Evolutionary conservation across 257 asterid species (phyloP).

Genomic region (Solanum bulbocastanum): DNA sequence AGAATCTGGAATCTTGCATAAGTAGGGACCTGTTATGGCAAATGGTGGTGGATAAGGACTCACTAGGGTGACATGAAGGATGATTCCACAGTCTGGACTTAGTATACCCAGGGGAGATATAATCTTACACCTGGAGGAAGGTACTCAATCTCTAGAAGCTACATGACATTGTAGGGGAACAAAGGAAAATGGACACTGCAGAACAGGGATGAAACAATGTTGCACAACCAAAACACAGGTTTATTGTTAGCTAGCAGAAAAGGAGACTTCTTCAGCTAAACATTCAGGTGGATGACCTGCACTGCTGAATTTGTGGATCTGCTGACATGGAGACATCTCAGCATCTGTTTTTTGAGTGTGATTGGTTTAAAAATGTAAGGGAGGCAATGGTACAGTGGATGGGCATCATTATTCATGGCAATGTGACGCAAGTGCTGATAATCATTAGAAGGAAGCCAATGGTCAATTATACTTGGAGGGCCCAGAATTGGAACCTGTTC

Average conservation of each 20-base stretch:
- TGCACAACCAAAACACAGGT: background rate
- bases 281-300: background rate
- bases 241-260: background rate
- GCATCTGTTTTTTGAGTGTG: background rate
- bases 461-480: background rate
- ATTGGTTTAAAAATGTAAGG: background rate
- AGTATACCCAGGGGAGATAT: background rate
- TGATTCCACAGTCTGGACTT: background rate
- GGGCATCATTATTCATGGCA: background rate
- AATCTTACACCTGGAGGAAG: background rate
- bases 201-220: background rate
- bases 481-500: background rate
- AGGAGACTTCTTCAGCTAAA: background rate
- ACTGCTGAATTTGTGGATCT: background rate
- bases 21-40: background rate
- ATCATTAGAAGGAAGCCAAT: background rate
- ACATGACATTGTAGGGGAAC: background rate
- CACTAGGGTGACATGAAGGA: background rate
- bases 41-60: background rate
- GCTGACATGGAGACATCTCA: background rate
- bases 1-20: background rate
- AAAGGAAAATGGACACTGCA: background rate
- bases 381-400: background rate
- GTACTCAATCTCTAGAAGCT: background rate
- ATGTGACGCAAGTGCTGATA: background rate